phyloP scores from a whole-genome alignment of 2,329 filamentous ascomycete species.

The Verticillium dahliae region DNA sequence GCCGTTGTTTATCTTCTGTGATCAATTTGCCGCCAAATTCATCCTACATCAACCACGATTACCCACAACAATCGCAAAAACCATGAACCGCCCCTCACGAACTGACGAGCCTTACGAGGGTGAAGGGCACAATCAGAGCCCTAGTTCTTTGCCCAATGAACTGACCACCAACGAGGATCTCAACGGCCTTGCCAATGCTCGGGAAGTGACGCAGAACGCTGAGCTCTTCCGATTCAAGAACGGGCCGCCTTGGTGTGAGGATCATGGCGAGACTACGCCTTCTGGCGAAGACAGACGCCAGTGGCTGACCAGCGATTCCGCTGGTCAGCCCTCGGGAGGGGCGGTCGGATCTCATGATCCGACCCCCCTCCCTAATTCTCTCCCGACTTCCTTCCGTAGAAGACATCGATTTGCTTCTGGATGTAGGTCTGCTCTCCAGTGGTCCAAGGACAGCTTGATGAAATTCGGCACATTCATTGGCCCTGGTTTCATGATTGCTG shows the following conservation, averaged over 20 bases:
- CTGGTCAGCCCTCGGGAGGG: conserved; percentile 9
- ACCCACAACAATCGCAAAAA: neutral
- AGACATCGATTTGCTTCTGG: neutral
- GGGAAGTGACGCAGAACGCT: conserved; percentile 11
- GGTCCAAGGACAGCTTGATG: conserved; percentile 21
- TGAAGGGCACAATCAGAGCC: conserved; percentile 47
- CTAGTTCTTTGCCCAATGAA: conserved; percentile 37
- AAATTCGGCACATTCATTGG: conserved; percentile 55
- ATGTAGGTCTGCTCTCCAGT: neutral
- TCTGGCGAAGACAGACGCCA: neutral
- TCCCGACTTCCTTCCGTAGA: neutral
- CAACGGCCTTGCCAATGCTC: conserved; percentile 46
- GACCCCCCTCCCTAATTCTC: conserved; percentile 6
- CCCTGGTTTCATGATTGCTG: conserved; percentile 59
- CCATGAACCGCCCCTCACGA: conserved; percentile 49
- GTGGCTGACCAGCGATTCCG: neutral
- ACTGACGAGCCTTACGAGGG: conserved; percentile 43
- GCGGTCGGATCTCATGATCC: conserved; percentile 1
- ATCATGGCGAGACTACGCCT: neutral
- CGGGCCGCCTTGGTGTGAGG: neutral
- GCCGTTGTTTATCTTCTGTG: no score
- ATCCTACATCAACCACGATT: neutral
- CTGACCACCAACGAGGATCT: conserved; percentile 48
- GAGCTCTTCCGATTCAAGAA: neutral
- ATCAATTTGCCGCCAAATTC: no score